Conservation (phyloP, 192 early-diverging fungal genomes). For the Funneliformis geosporum region DNA sequence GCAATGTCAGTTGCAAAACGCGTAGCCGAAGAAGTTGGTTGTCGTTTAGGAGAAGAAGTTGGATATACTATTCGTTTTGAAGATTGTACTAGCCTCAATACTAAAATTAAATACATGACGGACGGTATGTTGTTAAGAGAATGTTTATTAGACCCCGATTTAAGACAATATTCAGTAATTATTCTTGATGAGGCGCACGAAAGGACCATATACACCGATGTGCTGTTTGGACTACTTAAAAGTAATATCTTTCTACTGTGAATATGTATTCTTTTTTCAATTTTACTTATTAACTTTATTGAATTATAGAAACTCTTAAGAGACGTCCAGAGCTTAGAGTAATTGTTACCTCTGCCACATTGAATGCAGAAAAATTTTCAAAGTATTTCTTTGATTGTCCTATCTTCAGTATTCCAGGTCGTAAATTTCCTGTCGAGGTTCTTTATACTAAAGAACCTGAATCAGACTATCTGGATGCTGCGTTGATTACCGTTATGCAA, state of each 20-base stretch:
- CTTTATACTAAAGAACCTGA: slow-evolving; percentile 95
- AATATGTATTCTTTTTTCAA: background rate
- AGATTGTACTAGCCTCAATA: slow-evolving; percentile 90
- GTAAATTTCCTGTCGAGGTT: slow-evolving; percentile 93
- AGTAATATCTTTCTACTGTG: slow-evolving; percentile 38
- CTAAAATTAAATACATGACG: slow-evolving; percentile 98
- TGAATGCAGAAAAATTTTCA: slow-evolving; percentile 94
- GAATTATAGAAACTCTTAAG: slow-evolving; percentile 57
- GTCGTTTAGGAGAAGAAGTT: slow-evolving; percentile 88
- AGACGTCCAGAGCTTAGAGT: slow-evolving; percentile 88
- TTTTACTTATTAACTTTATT: background rate
- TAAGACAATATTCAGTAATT: slow-evolving; percentile 87
- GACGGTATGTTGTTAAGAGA: slow-evolving; percentile 97
- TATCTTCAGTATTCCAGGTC: slow-evolving; percentile 95
- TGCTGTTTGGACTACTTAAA: slow-evolving; percentile 92
- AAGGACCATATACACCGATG: slow-evolving; percentile 94
- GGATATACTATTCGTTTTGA: slow-evolving; percentile 99
- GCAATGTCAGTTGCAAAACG: slow-evolving; percentile 99
- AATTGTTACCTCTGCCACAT: slow-evolving; percentile 92
- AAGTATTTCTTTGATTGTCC: slow-evolving; percentile 89
- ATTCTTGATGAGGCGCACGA: slow-evolving; percentile 99
- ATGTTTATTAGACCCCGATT: slow-evolving; percentile 78
- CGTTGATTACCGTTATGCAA: slow-evolving; percentile 94
- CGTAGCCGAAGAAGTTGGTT: slow-evolving; percentile 96
- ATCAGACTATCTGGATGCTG: slow-evolving; percentile 89